Conservation (phyloP, 2,329 filamentous ascomycete genomes). For the Penicillium occitanis region DNA sequence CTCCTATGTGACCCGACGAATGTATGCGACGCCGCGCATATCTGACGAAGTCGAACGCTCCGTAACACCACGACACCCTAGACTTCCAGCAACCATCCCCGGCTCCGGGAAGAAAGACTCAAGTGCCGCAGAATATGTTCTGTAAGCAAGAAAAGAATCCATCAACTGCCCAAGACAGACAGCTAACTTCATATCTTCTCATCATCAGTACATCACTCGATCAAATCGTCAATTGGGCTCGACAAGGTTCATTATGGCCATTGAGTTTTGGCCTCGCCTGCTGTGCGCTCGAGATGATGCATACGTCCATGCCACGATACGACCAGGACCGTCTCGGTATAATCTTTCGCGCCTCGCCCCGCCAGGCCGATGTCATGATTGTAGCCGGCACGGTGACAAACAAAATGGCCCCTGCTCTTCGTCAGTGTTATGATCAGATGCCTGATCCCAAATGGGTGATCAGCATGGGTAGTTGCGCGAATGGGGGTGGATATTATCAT, state of each 20-base stretch:
- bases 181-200: not conserved
- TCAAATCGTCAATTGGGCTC: slow-evolving; percentile 77
- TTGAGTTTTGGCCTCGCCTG: slow-evolving; percentile 87
- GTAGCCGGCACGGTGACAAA: slow-evolving; percentile 90
- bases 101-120: not conserved
- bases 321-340: slow-evolving; percentile 86
- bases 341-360: slow-evolving; percentile 84
- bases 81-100: not conserved
- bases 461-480: slow-evolving; percentile 81
- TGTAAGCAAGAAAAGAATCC: not conserved
- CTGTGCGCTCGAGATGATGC: slow-evolving; percentile 93
- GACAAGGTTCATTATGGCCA: slow-evolving; percentile 82
- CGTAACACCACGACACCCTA: not conserved
- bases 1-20: not conserved
- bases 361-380: slow-evolving; percentile 91
- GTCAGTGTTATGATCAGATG: slow-evolving; percentile 95
- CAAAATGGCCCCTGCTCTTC: slow-evolving; percentile 90
- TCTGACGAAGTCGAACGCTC: not conserved
- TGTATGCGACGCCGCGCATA: not conserved
- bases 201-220: slow-evolving; percentile 52
- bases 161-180: not conserved
- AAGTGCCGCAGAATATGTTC: not conserved
- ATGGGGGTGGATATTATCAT: slow-evolving; percentile 83
- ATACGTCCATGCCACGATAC: slow-evolving; percentile 81
- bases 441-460: slow-evolving; percentile 85